phyloP scores from a whole-genome alignment of 2,329 filamentous ascomycete species.

The Amauroascus verrucosus region DNA sequence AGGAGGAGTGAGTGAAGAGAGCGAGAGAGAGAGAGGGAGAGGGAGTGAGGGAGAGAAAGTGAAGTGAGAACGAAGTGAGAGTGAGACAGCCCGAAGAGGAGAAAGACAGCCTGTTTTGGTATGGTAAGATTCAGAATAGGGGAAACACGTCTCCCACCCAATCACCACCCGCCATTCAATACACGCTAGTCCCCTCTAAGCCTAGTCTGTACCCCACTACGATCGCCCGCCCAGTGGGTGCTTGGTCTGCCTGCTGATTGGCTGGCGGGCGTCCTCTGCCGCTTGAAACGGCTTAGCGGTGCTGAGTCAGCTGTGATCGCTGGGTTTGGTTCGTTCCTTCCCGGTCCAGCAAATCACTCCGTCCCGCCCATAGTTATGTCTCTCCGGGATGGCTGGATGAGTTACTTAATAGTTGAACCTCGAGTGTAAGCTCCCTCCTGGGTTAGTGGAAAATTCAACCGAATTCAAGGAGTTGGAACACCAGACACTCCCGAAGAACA shows the following conservation, averaged over 20 bases:
- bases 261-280: background rate
- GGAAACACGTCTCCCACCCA: background rate
- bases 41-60: background rate
- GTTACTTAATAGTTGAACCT: too few species aligned
- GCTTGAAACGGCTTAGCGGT: background rate
- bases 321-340: background rate
- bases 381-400: too few species aligned
- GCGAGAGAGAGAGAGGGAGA: background rate
- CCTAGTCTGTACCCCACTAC: background rate
- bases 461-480: too few species aligned
- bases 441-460: too few species aligned
- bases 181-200: background rate
- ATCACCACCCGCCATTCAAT: background rate
- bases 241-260: background rate
- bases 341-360: too few species aligned
- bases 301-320: constrained; percentile 1
- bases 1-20: background rate
- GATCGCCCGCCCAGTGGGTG: background rate
- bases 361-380: too few species aligned
- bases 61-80: background rate
- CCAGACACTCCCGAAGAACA: too few species aligned
- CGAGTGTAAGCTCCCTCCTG: too few species aligned
- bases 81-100: background rate
- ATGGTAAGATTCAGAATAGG: background rate
- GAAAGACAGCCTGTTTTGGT: background rate